Evolutionary conservation across 495 filamentous ascomycete genomes (phyloP).

Genomic region (Aspergillus haitiensis): DNA sequence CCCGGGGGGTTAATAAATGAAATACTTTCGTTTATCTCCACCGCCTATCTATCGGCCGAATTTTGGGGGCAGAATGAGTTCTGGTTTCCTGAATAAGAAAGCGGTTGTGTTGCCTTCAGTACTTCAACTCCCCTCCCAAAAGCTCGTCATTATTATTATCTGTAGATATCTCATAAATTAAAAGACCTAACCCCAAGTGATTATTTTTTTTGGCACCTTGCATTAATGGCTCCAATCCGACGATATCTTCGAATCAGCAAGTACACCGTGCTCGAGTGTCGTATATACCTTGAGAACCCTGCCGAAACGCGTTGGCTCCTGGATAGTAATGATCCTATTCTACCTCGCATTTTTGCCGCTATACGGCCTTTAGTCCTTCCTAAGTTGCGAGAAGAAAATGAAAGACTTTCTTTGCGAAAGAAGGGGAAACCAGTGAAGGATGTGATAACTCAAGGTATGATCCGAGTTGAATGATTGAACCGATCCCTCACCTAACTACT

Average conservation of each 20-base stretch:
- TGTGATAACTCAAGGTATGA: conserved; percentile 74
- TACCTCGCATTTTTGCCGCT: conserved; percentile 77
- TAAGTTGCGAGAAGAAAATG: conserved; percentile 86
- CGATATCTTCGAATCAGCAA: conserved; percentile 82
- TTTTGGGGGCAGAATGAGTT: too few species aligned
- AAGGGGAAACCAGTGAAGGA: conserved; percentile 82
- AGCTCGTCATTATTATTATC: too few species aligned
- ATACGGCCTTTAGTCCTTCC: conserved; percentile 84
- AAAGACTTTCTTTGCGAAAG: conserved; percentile 55
- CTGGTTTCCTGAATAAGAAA: too few species aligned
- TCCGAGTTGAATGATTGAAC: not conserved
- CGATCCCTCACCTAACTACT: not conserved
- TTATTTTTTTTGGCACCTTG: not conserved
- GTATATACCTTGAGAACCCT: conserved; percentile 92
- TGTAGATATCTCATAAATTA: too few species aligned
- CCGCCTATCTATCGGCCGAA: too few species aligned
- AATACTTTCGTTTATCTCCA: too few species aligned
- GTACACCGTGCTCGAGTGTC: conserved; percentile 88
- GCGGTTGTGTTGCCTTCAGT: too few species aligned
- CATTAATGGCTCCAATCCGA: conserved; percentile 73
- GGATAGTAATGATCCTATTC: conserved; percentile 61
- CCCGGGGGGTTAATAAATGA: too few species aligned
- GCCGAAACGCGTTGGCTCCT: conserved; percentile 83
- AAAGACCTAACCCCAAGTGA: too few species aligned
- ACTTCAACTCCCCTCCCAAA: too few species aligned